A percentile compares a stretch with the other conserved stretches of the same genome.
phyloP scores from a whole-genome alignment of 768 basidiomycete species.

The Grammothele lineata region DNA sequence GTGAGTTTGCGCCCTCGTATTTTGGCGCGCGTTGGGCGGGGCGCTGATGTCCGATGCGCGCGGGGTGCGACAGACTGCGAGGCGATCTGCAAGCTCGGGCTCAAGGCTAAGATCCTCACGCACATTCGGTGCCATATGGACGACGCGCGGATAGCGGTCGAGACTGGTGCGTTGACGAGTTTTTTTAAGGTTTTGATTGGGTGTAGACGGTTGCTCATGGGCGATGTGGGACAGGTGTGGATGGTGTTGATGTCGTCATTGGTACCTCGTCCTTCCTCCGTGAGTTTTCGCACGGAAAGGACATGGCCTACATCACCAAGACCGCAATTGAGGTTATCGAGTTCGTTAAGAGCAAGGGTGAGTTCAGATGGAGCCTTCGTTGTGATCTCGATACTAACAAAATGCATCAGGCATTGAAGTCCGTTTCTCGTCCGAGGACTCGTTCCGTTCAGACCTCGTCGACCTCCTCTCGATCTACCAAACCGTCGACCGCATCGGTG shows the following conservation, averaged over 20 bases:
- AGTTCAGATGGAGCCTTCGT: neutral
- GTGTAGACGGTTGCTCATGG: too few species aligned
- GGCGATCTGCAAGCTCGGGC: constrained; percentile 97
- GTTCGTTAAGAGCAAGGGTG: constrained; percentile 97
- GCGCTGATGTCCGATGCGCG: neutral
- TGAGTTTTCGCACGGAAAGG: constrained; percentile 99
- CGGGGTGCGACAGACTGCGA: constrained; percentile 67
- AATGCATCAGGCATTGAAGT: constrained; percentile 81
- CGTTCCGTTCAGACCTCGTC: constrained; percentile 99
- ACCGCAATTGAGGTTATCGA: constrained; percentile 98
- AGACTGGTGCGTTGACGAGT: constrained; percentile 64
- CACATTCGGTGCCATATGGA: constrained; percentile 99
- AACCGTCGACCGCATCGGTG: constrained; percentile 98
- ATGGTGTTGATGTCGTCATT: constrained; percentile 98
- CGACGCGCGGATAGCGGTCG: constrained; percentile 95
- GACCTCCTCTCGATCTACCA: constrained; percentile 98
- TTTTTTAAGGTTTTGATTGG: constrained; percentile 11
- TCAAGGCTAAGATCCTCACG: constrained; percentile 95
- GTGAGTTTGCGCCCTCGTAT: constrained; percentile 11
- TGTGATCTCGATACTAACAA: neutral
- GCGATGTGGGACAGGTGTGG: constrained; percentile 60
- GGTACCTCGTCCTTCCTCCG: constrained; percentile 98
- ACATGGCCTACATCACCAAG: constrained; percentile 99
- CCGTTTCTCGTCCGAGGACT: constrained; percentile 99
- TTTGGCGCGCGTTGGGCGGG: neutral